Evolutionary conservation across 495 filamentous ascomycete species (phyloP).

Genomic region (Neurospora sp.): DNA sequence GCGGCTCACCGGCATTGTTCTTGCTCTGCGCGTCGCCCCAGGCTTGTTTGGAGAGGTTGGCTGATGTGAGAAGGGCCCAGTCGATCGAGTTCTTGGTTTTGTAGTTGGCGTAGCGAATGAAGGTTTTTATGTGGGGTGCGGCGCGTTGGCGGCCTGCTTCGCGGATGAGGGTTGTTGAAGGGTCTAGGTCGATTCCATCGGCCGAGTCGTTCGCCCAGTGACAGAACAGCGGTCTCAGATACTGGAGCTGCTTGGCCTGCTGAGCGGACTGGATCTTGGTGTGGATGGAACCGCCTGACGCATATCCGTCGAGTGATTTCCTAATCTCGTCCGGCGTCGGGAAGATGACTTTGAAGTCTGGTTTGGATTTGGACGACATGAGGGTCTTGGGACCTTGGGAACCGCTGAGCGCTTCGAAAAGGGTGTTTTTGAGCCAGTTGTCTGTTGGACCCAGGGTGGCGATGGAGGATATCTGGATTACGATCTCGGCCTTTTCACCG

Average conservation of each 20-base stretch:
- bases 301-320: slow-evolving; percentile 69
- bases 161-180: background rate
- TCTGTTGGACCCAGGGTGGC: slow-evolving; percentile 67
- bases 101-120: slow-evolving; percentile 55
- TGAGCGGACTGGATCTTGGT: slow-evolving; percentile 58
- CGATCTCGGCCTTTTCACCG: slow-evolving; percentile 42
- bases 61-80: slow-evolving; percentile 80
- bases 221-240: slow-evolving; percentile 57
- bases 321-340: slow-evolving; percentile 73
- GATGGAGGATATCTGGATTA: slow-evolving; percentile 73
- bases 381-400: background rate
- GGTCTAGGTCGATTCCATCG: slow-evolving; percentile 18
- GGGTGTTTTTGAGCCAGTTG: slow-evolving; percentile 59
- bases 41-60: slow-evolving; percentile 81
- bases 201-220: slow-evolving; percentile 56
- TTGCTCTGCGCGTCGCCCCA: slow-evolving; percentile 55
- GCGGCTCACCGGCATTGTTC: slow-evolving; percentile 32
- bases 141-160: slow-evolving; percentile 58
- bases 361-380: background rate
- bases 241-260: slow-evolving; percentile 66
- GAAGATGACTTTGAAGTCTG: slow-evolving; percentile 55
- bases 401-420: slow-evolving; percentile 47
- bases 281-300: slow-evolving; percentile 71
- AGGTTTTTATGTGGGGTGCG: slow-evolving; percentile 88
- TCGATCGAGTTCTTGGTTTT: slow-evolving; percentile 71